phyloP scores from a whole-genome alignment of 1,139 yeast species.

The Suhomyces bribrorum region DNA sequence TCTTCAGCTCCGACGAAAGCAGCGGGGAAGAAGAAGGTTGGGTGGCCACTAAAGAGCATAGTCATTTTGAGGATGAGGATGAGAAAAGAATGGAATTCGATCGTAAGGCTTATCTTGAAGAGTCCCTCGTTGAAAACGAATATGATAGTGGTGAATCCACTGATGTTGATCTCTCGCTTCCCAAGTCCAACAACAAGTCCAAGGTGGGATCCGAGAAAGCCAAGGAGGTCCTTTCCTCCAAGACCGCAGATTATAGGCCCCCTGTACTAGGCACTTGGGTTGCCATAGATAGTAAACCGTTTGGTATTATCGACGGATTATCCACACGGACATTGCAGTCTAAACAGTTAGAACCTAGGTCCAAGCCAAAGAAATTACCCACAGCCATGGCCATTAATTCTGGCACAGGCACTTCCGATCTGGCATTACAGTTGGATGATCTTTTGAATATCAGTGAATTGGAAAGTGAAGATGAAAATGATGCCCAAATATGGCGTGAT shows the following conservation, averaged over 20 bases:
- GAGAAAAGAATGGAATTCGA: constrained; percentile 3
- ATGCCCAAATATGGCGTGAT: constrained; percentile 53
- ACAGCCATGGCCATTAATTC: constrained; percentile 1
- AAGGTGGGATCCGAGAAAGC: constrained; percentile 72
- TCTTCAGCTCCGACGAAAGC: constrained; percentile 48
- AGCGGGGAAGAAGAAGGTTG: constrained; percentile 24
- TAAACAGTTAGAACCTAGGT: constrained; percentile 21
- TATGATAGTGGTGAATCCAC: constrained; percentile 79
- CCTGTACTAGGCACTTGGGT: constrained; percentile 94
- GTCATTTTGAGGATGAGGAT: constrained; percentile 4
- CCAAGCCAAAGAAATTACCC: constrained; percentile 23
- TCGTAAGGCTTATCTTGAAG: constrained; percentile 9
- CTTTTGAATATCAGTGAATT: constrained; percentile 83
- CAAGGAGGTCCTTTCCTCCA: constrained; percentile 84
- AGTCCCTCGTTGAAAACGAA: constrained; percentile 23
- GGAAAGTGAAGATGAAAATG: constrained; percentile 72
- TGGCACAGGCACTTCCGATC: constrained; percentile 35
- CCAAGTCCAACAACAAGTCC: constrained; percentile 57
- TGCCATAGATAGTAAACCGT: constrained; percentile 75
- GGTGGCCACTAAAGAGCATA: constrained; percentile 8
- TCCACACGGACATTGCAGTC: constrained; percentile 71
- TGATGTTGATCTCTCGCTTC: constrained; percentile 80
- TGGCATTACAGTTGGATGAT: constrained; percentile 79
- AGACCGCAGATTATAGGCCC: constrained; percentile 82
- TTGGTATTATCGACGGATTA: constrained; percentile 91